Conservation (phyloP, 2,329 filamentous ascomycete genomes). For the Harringtonia lauricola region DNA sequence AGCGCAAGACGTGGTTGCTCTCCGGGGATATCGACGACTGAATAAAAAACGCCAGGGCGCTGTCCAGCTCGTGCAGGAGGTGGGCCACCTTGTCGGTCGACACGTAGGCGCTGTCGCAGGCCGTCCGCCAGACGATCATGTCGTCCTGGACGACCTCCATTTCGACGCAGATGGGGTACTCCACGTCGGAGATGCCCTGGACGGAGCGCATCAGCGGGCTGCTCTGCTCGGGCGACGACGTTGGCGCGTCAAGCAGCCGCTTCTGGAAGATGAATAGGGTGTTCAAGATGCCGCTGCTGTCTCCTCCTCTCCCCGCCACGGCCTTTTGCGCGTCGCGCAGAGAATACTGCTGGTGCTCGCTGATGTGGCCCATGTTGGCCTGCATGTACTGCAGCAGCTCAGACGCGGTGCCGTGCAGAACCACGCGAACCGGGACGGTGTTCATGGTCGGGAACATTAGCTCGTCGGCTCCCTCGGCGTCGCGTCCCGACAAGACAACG, state of each 20-base stretch:
- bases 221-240: conserved; percentile 1
- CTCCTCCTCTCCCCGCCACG: conserved; percentile 18
- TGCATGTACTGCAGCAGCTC: conserved; percentile 67
- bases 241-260: conserved; percentile 3
- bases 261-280: conserved; percentile 45
- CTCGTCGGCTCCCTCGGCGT: conserved; percentile 54
- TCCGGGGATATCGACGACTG: conserved; percentile 26
- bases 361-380: conserved; percentile 51
- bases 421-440: conserved; percentile 63
- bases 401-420: conserved; percentile 56
- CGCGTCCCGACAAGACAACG: conserved; percentile 74
- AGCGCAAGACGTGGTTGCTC: conserved; percentile 32
- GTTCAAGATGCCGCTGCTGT: conserved; percentile 36
- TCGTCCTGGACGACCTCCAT: conserved; percentile 45
- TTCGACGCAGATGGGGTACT: conserved; percentile 76
- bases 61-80: conserved; percentile 50
- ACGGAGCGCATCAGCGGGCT: conserved; percentile 48
- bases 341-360: conserved; percentile 67
- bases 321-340: conserved; percentile 56
- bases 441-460: conserved; percentile 89
- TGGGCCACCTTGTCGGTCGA: conserved; percentile 29
- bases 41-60: conserved; percentile 46
- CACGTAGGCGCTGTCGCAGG: conserved; percentile 50
- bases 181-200: conserved; percentile 54
- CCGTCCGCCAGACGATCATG: conserved; percentile 49